These are phyloP conservation scores for Chenopodium quinoa DNA, from an alignment of 148 eudicot species.

Conservation along the genomic window DNA sequence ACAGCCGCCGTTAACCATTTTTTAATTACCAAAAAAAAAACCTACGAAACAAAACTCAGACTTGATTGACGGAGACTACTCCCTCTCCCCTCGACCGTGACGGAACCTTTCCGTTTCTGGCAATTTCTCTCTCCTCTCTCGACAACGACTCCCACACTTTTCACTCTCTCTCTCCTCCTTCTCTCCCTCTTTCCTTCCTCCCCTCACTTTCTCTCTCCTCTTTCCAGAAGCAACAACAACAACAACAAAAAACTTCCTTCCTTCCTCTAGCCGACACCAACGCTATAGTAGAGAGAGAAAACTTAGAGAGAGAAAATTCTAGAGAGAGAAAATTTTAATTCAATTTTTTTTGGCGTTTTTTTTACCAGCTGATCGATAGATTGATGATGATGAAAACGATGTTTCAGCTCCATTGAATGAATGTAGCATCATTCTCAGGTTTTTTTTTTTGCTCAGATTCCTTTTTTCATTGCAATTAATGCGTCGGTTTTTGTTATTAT, in stretches of 20 bases:
- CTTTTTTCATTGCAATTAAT: background rate
- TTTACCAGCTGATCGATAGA: background rate
- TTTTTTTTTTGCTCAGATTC: background rate
- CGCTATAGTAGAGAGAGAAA: constrained; percentile 6
- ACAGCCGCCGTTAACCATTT: background rate
- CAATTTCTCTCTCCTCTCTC: constrained; percentile 1
- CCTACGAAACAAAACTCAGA: constrained; percentile 1
- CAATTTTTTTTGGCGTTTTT: background rate
- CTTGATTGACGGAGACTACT: constrained; percentile 18
- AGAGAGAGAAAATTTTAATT: background rate
- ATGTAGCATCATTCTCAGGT: constrained; percentile 13
- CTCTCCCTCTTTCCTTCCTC: background rate
- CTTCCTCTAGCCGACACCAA: constrained; percentile 13
- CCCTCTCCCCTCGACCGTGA: constrained; percentile 10
- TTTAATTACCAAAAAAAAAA: background rate
- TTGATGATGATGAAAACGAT: constrained; percentile 3
- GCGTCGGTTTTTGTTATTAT: constrained; percentile 4
- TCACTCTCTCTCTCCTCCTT: background rate
- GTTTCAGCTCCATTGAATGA: constrained; percentile 17
- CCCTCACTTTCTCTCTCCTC: too few relatives aligned
- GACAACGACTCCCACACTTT: constrained; percentile 16
- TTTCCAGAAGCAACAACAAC: too few relatives aligned
- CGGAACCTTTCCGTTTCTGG: constrained; percentile 21
- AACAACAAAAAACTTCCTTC: background rate
- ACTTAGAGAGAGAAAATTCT: constrained; percentile 1